phyloP scores from a whole-genome alignment of 192 early-diverging fungal genomes.

The Paraglomus brasilianum region DNA sequence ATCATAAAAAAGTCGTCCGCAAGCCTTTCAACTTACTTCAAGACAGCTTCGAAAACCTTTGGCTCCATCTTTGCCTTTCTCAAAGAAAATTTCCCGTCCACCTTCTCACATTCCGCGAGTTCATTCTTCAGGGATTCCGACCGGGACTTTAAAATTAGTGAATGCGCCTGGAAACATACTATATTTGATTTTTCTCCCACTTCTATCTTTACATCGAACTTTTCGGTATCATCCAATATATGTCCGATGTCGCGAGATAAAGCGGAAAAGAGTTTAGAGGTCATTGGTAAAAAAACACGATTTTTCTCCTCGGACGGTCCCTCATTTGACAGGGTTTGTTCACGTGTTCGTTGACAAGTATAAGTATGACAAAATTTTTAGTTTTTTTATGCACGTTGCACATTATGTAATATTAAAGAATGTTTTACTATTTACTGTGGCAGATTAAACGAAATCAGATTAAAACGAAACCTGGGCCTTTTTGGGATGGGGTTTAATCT shows the following conservation, averaged over 20 bases:
- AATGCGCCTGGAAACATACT: constrained; percentile 3
- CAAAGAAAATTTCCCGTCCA: not conserved
- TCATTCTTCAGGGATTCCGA: not conserved
- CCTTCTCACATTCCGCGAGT: not conserved
- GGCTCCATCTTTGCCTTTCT: not conserved
- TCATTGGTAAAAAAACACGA: not conserved
- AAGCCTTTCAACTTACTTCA: not conserved
- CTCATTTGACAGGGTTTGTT: too few species aligned
- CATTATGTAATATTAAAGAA: too few species aligned
- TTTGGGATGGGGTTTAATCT: too few species aligned
- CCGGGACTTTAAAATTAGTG: not conserved
- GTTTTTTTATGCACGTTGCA: too few species aligned
- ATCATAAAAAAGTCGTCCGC: too few species aligned
- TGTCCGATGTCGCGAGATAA: not conserved
- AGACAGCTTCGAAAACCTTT: not conserved
- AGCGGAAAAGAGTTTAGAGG: not conserved
- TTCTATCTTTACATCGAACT: constrained; percentile 8
- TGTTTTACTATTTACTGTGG: too few species aligned
- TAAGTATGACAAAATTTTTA: too few species aligned
- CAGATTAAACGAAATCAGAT: too few species aligned
- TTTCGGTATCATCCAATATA: constrained; percentile 1
- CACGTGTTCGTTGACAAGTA: too few species aligned
- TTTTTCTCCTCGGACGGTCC: too few species aligned
- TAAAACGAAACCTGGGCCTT: too few species aligned
- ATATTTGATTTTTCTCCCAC: constrained; percentile 6